Evolutionary conservation across 2,329 filamentous ascomycete genomes (phyloP).

Genomic region (Fusarium begoniae): DNA sequence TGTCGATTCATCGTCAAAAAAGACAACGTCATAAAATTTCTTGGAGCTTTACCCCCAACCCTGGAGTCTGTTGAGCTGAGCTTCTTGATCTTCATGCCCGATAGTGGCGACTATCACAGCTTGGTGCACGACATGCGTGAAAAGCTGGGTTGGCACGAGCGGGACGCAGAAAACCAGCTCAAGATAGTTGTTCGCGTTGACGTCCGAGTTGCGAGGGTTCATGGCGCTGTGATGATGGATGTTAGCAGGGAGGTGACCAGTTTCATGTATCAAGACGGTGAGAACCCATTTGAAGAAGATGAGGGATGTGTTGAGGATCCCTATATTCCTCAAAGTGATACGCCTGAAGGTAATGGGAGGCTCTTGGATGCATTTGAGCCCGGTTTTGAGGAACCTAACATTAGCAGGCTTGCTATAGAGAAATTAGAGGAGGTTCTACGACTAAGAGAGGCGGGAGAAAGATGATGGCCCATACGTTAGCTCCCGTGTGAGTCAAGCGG

Average conservation of each 20-base stretch:
- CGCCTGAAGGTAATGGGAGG: not conserved
- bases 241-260: not conserved
- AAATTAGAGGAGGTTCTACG: not conserved
- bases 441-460: not conserved
- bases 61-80: not conserved
- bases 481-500: conserved; percentile 40
- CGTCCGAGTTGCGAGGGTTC: not conserved
- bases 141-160: not conserved
- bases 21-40: not conserved
- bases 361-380: not conserved
- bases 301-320: not conserved
- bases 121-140: not conserved
- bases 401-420: not conserved
- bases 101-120: not conserved
- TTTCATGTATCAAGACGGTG: not conserved
- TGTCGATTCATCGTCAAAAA: not conserved
- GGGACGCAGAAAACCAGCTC: not conserved
- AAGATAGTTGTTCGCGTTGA: conserved; percentile 1
- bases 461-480: not conserved
- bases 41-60: not conserved
- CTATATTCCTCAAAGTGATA: not conserved
- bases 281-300: not conserved
- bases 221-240: not conserved
- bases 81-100: not conserved
- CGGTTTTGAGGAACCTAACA: not conserved